Percentiles rank a stretch among this genome's conserved stretches.
Conservation (phyloP, 2,329 filamentous ascomycete species). For the Hymenoscyphus linearis region DNA sequence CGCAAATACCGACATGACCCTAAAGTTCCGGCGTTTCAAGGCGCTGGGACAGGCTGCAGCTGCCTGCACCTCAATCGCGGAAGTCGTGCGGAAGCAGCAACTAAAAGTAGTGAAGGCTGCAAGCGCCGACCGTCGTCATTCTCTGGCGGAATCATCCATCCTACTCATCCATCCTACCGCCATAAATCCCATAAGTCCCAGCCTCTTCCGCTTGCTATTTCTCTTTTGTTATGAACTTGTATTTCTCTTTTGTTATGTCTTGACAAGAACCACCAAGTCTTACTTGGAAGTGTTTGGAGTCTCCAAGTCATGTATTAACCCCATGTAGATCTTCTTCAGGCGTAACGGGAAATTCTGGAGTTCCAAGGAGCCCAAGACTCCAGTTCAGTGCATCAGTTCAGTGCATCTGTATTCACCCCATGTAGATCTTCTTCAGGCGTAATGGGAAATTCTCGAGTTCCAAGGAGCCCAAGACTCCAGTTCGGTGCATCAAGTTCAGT, state of each 20-base stretch:
- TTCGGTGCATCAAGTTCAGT: no score
- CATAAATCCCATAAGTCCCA: not conserved
- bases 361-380: no score
- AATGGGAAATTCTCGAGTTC: not conserved
- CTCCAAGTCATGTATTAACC: not conserved
- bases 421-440: not conserved
- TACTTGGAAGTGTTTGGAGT: no score
- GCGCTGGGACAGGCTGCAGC: not conserved
- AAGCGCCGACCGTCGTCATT: not conserved
- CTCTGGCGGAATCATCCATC: not conserved
- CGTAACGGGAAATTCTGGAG: not conserved
- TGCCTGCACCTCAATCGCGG: no score
- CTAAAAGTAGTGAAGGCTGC: not conserved
- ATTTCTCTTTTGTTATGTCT: no score
- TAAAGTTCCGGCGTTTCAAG: not conserved
- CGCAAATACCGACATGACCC: not conserved
- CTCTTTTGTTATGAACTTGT: no score
- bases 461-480: no score
- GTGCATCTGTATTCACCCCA: not conserved
- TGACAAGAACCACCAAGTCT: no score
- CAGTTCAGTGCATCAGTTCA: no score
- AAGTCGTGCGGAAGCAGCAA: not conserved
- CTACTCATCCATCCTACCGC: not conserved
- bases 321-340: not conserved
- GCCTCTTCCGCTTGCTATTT: not conserved